Conservation (phyloP, 768 basidiomycete genomes). For the Pisolithus tinctorius region DNA sequence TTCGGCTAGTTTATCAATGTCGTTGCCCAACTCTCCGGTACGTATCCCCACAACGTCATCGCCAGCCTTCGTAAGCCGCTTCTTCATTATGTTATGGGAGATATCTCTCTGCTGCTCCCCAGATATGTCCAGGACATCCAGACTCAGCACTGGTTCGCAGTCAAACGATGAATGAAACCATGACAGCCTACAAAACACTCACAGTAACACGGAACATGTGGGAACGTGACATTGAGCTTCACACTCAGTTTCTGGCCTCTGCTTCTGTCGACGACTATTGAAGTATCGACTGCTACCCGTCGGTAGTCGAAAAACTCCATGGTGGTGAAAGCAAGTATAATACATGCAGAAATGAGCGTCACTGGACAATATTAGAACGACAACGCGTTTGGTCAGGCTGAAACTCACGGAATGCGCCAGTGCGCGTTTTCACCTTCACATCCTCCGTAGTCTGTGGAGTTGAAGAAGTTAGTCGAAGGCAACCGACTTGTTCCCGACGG, state of each 20-base stretch:
- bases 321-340: conserved; percentile 85
- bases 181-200: conserved; percentile 29
- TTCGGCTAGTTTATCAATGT: conserved; percentile 74
- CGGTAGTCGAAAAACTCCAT: conserved; percentile 98
- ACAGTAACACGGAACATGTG: conserved; percentile 96
- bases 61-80: conserved; percentile 61
- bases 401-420: conserved; percentile 78
- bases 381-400: conserved; percentile 6
- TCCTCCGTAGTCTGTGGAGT: conserved; percentile 88
- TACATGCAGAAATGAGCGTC: conserved; percentile 84
- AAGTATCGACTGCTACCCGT: conserved; percentile 78
- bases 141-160: conserved; percentile 67
- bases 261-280: conserved; percentile 90
- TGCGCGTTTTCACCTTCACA: conserved; percentile 97
- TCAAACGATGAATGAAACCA: neutral
- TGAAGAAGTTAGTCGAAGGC: neutral
- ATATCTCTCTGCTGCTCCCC: conserved; percentile 92
- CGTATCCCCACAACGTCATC: conserved; percentile 47
- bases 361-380: conserved; percentile 42
- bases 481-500: conserved; percentile 1
- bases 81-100: conserved; percentile 84
- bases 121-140: conserved; percentile 98
- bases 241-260: conserved; percentile 93
- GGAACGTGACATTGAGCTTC: conserved; percentile 89
- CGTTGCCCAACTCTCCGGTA: conserved; percentile 70